These are phyloP conservation scores for Boletus albobrunnescens DNA, from an alignment of 1,284 basidiomycete species.

Conservation along the genomic window DNA sequence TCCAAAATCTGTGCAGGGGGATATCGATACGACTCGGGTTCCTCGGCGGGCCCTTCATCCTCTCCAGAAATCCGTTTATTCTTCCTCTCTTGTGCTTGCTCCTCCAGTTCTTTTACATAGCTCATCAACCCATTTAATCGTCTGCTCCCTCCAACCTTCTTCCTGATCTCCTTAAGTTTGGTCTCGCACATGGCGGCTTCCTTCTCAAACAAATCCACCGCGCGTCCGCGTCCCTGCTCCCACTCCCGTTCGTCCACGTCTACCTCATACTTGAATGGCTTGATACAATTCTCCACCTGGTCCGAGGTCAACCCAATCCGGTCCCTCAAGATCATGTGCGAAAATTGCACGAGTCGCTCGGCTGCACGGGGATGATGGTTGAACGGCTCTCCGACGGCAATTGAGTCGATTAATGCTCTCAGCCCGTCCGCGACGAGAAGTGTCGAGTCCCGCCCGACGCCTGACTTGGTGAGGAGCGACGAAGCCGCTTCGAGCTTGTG, in stretches of 20 bases:
- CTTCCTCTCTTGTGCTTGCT: constrained; percentile 71
- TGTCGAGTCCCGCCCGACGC: constrained; percentile 93
- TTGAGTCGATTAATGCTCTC: constrained; percentile 83
- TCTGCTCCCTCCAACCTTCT: constrained; percentile 81
- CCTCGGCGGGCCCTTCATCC: constrained; percentile 40
- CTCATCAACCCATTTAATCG: constrained; percentile 74
- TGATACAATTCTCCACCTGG: constrained; percentile 99
- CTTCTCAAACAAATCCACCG: constrained; percentile 77
- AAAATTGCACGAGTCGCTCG: constrained; percentile 87
- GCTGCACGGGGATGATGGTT: constrained; percentile 84
- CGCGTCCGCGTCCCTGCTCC: constrained; percentile 76
- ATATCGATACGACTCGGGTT: constrained; percentile 78
- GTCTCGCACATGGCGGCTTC: constrained; percentile 84
- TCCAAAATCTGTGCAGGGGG: constrained; percentile 88
- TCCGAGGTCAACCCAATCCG: constrained; percentile 91
- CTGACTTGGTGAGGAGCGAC: constrained; percentile 91
- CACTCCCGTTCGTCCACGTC: constrained; percentile 90
- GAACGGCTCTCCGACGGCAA: constrained; percentile 87
- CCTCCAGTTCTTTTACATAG: constrained; percentile 84
- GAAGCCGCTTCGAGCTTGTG: constrained; percentile 94
- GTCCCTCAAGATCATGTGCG: constrained; percentile 88
- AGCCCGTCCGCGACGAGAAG: constrained; percentile 94
- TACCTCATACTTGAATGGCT: constrained; percentile 97
- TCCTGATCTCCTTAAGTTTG: constrained; percentile 82
- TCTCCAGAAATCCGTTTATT: constrained; percentile 40